These are phyloP conservation scores for Aspergillus sojae DNA, from an alignment of 2,329 filamentous ascomycete species.

Conservation along the genomic window DNA sequence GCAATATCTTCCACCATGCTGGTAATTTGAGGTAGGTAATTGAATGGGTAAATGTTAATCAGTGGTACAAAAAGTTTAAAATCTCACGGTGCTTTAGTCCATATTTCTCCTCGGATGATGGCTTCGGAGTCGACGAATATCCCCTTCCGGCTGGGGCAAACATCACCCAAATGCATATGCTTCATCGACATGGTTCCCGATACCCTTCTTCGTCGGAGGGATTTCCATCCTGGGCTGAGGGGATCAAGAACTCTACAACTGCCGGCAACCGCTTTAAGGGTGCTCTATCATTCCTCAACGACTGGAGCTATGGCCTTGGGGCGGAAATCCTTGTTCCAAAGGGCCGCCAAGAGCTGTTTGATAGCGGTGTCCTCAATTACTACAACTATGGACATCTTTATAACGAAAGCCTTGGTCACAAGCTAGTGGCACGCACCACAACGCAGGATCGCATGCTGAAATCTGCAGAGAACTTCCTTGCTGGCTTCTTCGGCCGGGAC, in stretches of 20 bases:
- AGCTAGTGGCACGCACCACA: slow-evolving; percentile 73
- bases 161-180: slow-evolving; percentile 71
- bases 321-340: slow-evolving; percentile 72
- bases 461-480: slow-evolving; percentile 75
- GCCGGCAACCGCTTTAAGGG: slow-evolving; percentile 49
- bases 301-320: slow-evolving; percentile 70
- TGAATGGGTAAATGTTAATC: background rate
- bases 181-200: slow-evolving; percentile 72
- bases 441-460: slow-evolving; percentile 78
- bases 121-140: slow-evolving; percentile 75
- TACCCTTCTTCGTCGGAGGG: slow-evolving; percentile 65
- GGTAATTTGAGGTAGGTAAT: slow-evolving; percentile 58
- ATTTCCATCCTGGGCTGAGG: background rate
- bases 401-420: slow-evolving; percentile 62
- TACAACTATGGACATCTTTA: slow-evolving; percentile 74
- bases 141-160: slow-evolving; percentile 67
- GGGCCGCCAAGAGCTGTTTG: slow-evolving; percentile 72
- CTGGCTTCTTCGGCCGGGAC: slow-evolving; percentile 75
- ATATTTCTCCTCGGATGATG: slow-evolving; percentile 64
- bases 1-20: slow-evolving; percentile 71
- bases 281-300: slow-evolving; percentile 65
- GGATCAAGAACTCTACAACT: background rate
- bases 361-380: slow-evolving; percentile 70
- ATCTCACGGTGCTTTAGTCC: slow-evolving; percentile 46
- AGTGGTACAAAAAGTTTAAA: background rate